Percentiles rank a stretch among this genome's conserved stretches.
Evolutionary conservation across 805 yeast genomes (phyloP).

Genomic region (Teunomyces aglyptinius): DNA sequence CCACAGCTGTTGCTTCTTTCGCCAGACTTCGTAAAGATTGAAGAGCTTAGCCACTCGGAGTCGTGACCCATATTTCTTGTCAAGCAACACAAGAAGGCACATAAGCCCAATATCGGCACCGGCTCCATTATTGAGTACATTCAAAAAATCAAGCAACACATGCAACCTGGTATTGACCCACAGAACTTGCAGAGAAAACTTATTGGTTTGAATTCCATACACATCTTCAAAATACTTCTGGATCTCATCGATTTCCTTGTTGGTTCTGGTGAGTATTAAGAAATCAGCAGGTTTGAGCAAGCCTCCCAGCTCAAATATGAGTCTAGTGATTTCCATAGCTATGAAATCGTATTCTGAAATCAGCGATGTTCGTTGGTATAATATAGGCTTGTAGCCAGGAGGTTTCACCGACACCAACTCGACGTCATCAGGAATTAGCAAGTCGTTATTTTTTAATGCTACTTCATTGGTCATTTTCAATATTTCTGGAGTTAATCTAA

Average conservation of each 20-base stretch:
- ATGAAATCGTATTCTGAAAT: constrained; percentile 45
- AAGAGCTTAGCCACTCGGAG: constrained; percentile 28
- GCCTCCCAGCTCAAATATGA: constrained; percentile 43
- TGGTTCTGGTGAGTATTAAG: constrained; percentile 52
- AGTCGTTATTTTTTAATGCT: constrained; percentile 11
- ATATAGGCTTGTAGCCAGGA: constrained; percentile 22
- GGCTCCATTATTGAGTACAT: constrained; percentile 32
- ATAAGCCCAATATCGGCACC: constrained; percentile 34
- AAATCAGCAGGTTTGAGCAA: constrained; percentile 46
- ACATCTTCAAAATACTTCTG: constrained; percentile 29
- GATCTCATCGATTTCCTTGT: constrained; percentile 45
- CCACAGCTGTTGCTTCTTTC: neutral
- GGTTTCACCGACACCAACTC: constrained; percentile 13
- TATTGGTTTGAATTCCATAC: constrained; percentile 43
- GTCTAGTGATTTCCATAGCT: constrained; percentile 42
- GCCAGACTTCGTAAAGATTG: constrained; percentile 14
- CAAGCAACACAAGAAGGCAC: constrained; percentile 25
- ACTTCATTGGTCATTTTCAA: constrained; percentile 40
- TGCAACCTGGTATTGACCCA: constrained; percentile 51
- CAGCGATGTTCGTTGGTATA: constrained; percentile 14
- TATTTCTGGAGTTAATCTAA: constrained; percentile 61
- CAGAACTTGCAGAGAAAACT: constrained; percentile 45
- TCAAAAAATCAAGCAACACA: constrained; percentile 49
- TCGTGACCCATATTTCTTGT: constrained; percentile 20
- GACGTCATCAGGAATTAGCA: constrained; percentile 2